Evolutionary conservation across 208 protist genomes (phyloP), one percentile per base, ranked within the genome.

Genomic region (Trypanosoma avium): DNA sequence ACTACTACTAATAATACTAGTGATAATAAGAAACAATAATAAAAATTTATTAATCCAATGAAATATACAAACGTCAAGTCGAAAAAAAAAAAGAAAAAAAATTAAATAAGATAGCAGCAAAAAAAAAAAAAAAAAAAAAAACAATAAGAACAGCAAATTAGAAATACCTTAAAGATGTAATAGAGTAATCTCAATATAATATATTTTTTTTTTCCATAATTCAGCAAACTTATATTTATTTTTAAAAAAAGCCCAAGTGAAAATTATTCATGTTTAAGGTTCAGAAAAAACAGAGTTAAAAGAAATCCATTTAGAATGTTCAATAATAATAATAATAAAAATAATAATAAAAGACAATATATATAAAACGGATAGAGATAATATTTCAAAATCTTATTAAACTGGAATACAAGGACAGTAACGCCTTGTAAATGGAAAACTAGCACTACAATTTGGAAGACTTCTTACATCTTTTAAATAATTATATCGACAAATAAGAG

Each of bases 401-500:
- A 17, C 9, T 0, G 36, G 36, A 1, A 68, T 50, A 32, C 62
- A 68, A 27, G 62, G 62, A 29, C 62, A 68, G 22, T 61, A 68
- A n/a, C 62, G 53, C 12, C 47, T 19, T 15, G 62, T 61, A 5
- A 40, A 33, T 10, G 53, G 22, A 29, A 60, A 50, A 29, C 49
- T 60, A 2, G 62, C 48, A 8, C 30, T 68, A 35, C 62, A 60
- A 35, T 59, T 68, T 2, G 62, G 62, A 33, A 60, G n/a, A 4
- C 62, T 36, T 24, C 62, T 48, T 13, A 1, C 15, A 50, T 68
- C 62, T 13, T 68, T 29, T 22, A 68, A 38, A 33, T 61, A 68
- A 30, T 68, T 68, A 40, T 68, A 68, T 10, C 47, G 40, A 45
- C 62, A 68, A 1, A 68, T 42, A 4, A 61, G 27, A 6, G 0